Evolutionary conservation across 75 land plant species (phyloP).

Genomic region (Pseudotsuga menziesii): DNA sequence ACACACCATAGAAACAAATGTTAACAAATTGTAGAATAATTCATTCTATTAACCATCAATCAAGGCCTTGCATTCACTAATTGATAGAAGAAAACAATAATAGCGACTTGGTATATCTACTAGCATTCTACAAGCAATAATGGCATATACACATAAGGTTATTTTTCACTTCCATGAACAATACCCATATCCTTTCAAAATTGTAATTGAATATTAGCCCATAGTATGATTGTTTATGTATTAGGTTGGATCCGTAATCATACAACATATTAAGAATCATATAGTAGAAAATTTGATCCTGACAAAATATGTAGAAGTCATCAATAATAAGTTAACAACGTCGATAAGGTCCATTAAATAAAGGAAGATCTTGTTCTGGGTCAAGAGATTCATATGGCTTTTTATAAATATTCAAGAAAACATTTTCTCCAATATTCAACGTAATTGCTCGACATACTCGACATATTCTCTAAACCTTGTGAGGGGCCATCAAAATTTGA

Average conservation of each 20-base stretch:
- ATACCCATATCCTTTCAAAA: not conserved
- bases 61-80: too few species aligned
- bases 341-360: not conserved
- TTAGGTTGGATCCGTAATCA: not conserved
- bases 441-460: too few species aligned
- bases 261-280: not conserved
- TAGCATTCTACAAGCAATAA: not conserved
- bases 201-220: not conserved
- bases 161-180: not conserved
- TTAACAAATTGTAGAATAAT: too few species aligned
- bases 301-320: not conserved
- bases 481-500: too few species aligned
- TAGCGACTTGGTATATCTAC: not conserved
- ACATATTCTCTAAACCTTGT: too few species aligned
- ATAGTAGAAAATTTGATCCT: not conserved
- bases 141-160: not conserved
- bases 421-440: slow-evolving; percentile 99
- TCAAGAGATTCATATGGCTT: slow-evolving; percentile 98
- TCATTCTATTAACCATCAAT: too few species aligned
- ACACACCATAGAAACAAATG: too few species aligned
- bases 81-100: not conserved
- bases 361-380: slow-evolving; percentile 80
- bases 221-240: not conserved
- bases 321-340: not conserved
- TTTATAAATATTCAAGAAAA: slow-evolving; percentile 93